phyloP scores from a whole-genome alignment of 257 asterid species.

The Euphrasia confusa region DNA sequence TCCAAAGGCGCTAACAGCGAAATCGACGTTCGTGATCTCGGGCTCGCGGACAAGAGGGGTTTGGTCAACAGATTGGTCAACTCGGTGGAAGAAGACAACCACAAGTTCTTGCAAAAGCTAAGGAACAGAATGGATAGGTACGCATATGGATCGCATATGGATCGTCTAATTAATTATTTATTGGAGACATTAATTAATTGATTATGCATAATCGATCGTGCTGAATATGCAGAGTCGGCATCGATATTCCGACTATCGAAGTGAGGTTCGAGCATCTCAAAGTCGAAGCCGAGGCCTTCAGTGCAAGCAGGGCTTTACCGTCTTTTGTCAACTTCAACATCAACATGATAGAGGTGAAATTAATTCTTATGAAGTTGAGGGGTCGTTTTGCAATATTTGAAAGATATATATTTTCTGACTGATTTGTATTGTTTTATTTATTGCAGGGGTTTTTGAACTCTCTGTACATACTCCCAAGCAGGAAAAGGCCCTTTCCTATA shows the following conservation, averaged over 20 bases:
- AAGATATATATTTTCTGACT: too few relatives aligned
- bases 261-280: slow-evolving; percentile 47
- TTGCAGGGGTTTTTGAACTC: slow-evolving; percentile 34
- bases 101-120: slow-evolving; percentile 52
- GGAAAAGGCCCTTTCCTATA: slow-evolving; percentile 49
- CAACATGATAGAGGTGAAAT: slow-evolving; percentile 38
- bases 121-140: slow-evolving; percentile 56
- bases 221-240: slow-evolving; percentile 40
- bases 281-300: slow-evolving; percentile 38
- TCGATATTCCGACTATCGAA: slow-evolving; percentile 52
- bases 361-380: neutral
- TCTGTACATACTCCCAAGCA: slow-evolving; percentile 40
- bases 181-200: too few relatives aligned
- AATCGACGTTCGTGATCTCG: slow-evolving; percentile 46
- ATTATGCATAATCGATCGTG: neutral
- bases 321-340: slow-evolving; percentile 42
- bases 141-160: too few relatives aligned
- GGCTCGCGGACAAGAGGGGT: slow-evolving; percentile 41
- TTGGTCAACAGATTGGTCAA: slow-evolving; percentile 49
- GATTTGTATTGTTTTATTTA: neutral
- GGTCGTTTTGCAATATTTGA: neutral
- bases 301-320: slow-evolving; percentile 43
- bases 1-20: slow-evolving; percentile 39
- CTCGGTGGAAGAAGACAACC: slow-evolving; percentile 62
- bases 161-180: too few relatives aligned